A percentile compares a stretch with the other conserved stretches of the same genome.
Evolutionary conservation across 176 grass and related monocot genomes (phyloP).

Genomic region (Eleusine indica): DNA sequence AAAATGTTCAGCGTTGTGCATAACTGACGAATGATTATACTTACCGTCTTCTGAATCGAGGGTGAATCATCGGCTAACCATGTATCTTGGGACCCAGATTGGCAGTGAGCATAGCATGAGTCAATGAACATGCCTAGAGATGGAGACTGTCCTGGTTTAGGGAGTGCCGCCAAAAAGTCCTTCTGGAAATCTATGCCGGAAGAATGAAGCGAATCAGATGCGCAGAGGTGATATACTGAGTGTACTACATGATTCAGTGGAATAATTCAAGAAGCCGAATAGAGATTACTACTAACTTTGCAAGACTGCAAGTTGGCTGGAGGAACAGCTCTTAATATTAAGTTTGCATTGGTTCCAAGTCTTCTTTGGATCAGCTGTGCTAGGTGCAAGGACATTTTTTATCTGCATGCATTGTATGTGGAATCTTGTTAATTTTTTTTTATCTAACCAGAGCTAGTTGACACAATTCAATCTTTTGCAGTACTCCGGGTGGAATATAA

Average conservation of each 20-base stretch:
- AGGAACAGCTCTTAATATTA: slow-evolving; percentile 66
- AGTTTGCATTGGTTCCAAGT: slow-evolving; percentile 76
- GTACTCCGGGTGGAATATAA: slow-evolving; percentile 1
- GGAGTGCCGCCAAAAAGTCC: slow-evolving; percentile 67
- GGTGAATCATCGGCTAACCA: slow-evolving; percentile 65
- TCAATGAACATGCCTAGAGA: slow-evolving; percentile 80
- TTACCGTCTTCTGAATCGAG: slow-evolving; percentile 69
- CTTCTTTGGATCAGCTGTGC: slow-evolving; percentile 58
- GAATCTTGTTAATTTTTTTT: slow-evolving; percentile 8
- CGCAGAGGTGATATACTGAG: neutral
- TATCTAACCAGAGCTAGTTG: neutral
- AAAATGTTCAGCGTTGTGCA: neutral
- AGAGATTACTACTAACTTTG: slow-evolving; percentile 53
- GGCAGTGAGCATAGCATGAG: slow-evolving; percentile 88
- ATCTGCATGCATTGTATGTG: slow-evolving; percentile 56
- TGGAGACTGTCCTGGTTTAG: slow-evolving; percentile 39
- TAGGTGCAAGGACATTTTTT: slow-evolving; percentile 81
- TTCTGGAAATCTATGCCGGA: slow-evolving; percentile 64
- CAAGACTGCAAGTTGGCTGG: slow-evolving; percentile 61
- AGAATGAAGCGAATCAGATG: slow-evolving; percentile 1
- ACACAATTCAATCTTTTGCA: neutral
- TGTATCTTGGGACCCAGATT: slow-evolving; percentile 69
- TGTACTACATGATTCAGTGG: slow-evolving; percentile 2
- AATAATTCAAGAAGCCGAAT: slow-evolving; percentile 9
- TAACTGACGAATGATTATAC: neutral